Evolutionary conservation across 179 eudicot genomes (phyloP).

Genomic region (Drosera spatulata): DNA sequence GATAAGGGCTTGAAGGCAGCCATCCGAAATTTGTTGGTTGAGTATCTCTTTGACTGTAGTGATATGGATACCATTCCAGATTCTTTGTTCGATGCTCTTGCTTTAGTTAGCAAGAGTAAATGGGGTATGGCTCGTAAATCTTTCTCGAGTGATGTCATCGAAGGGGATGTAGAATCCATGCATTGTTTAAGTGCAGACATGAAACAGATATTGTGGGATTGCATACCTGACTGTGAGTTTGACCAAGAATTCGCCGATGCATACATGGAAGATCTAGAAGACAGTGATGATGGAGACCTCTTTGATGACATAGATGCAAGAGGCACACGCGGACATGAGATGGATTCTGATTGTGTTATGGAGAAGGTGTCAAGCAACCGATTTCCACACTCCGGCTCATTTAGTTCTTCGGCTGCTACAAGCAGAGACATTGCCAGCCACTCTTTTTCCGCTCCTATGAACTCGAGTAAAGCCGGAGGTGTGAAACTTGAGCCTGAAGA

Average conservation of each 20-base stretch:
- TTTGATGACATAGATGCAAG: slow-evolving; percentile 16
- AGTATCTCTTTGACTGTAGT: slow-evolving; percentile 65
- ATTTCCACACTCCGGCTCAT: slow-evolving; percentile 5
- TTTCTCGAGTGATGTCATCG: slow-evolving; percentile 32
- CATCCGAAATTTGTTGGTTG: slow-evolving; percentile 39
- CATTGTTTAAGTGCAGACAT: slow-evolving; percentile 51
- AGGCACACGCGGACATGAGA: slow-evolving; percentile 5
- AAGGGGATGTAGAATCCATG: slow-evolving; percentile 53
- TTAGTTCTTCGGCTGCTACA: not conserved
- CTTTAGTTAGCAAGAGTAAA: slow-evolving; percentile 30
- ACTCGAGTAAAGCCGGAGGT: not conserved
- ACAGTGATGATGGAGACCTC: slow-evolving; percentile 32
- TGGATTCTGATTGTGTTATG: slow-evolving; percentile 12
- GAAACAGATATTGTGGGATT: slow-evolving; percentile 60
- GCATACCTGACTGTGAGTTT: slow-evolving; percentile 30
- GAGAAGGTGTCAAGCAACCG: slow-evolving; percentile 39
- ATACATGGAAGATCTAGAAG: slow-evolving; percentile 59
- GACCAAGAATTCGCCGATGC: slow-evolving; percentile 64
- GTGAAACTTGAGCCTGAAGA: slow-evolving; percentile 10
- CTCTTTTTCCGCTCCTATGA: slow-evolving; percentile 2
- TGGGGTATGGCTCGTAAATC: slow-evolving; percentile 6
- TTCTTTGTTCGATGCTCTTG: slow-evolving; percentile 27
- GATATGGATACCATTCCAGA: slow-evolving; percentile 64
- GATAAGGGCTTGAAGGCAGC: slow-evolving; percentile 20
- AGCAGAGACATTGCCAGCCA: no score